Conservation (phyloP, 352 stramenopile species). For the Pythium chondricola region DNA sequence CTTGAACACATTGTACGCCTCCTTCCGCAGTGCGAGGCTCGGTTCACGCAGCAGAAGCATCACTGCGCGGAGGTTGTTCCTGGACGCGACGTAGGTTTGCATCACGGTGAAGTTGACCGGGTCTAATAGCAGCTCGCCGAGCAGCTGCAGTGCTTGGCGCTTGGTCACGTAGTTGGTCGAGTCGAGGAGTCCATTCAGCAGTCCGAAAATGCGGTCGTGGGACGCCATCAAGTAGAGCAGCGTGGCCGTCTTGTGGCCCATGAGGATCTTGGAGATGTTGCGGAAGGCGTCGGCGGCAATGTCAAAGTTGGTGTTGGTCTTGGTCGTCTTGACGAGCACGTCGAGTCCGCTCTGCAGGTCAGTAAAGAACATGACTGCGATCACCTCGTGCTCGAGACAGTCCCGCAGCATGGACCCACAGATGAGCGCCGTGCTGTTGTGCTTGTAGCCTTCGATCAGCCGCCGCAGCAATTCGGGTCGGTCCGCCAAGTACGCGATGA, state of each 20-base stretch:
- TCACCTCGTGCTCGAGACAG: conserved; percentile 61
- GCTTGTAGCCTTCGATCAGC: conserved; percentile 68
- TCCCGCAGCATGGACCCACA: conserved; percentile 78
- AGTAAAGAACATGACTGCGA: conserved; percentile 54
- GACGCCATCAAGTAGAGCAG: conserved; percentile 40
- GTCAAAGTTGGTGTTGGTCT: conserved; percentile 77
- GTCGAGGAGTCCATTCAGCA: conserved; percentile 52
- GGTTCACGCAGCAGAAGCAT: conserved; percentile 73
- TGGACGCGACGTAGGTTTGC: conserved; percentile 68
- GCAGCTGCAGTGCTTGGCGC: conserved; percentile 61
- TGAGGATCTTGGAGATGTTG: conserved; percentile 70
- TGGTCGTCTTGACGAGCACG: conserved; percentile 61
- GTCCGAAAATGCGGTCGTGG: conserved; percentile 65
- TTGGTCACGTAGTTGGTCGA: conserved; percentile 72
- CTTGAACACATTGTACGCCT: conserved; percentile 86
- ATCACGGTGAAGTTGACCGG: conserved; percentile 72
- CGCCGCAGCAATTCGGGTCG: conserved; percentile 63
- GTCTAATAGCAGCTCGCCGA: conserved; percentile 69
- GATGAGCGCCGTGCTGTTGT: conserved; percentile 67
- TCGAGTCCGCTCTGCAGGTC: conserved; percentile 60
- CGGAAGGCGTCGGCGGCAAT: conserved; percentile 78
- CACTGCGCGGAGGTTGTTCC: conserved; percentile 63
- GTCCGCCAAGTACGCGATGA: conserved; percentile 54
- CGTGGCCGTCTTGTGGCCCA: conserved; percentile 54
- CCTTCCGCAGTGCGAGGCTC: conserved; percentile 71